Evolutionary conservation across 495 filamentous ascomycete genomes (phyloP), one percentile per base, ranked within the genome.

Genomic region (Penicillium argentinense): DNA sequence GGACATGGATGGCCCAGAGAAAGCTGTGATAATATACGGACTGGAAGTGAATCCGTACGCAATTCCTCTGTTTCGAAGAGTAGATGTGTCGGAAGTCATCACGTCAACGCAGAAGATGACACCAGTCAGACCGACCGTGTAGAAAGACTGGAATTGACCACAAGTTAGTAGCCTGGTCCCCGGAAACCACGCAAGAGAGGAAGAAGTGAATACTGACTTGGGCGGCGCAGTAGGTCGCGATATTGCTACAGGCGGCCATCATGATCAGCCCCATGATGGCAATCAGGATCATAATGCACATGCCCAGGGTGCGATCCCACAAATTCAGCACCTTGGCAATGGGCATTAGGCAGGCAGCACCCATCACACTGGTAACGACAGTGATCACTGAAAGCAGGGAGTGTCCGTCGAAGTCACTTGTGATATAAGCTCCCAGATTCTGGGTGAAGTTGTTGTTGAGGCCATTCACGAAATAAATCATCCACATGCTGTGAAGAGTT

Each of bases 321-420:
- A 84, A 66, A 54, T 87, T 81, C 40, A 87, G 68, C 18, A 87
- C 63, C 60, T 87, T 87, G 30, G 82, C 83, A 26, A 86, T 69
- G 3, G 84, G 75, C 34, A 87, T 27, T 21, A 42, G 36, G 14
- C 40, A 39, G 4, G 30, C 38, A 14, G 37, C 53, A 22, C 75
- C 78, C 47, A 87, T 79, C 29, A 87, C 47, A 17, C 45, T 61
- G 3, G 64, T 59, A 14, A 73, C 50, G 27, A 71, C 56, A 5
- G 44, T 33, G n/a, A 63, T 67, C 1, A 60, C 60, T 1, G 60
- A 59, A 0, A 60, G 55, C 28, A 72, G 51, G 0, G 64, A 69
- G 26, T 71, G 62, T 9, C 59, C 28, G 7, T 39, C 30, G 36
- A 68, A 67, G 19, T 42, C 42, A 47, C 66, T 68, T 13, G 59